phyloP scores from a whole-genome alignment of 2,329 filamentous ascomycete species.

The Aspergillus sp. region DNA sequence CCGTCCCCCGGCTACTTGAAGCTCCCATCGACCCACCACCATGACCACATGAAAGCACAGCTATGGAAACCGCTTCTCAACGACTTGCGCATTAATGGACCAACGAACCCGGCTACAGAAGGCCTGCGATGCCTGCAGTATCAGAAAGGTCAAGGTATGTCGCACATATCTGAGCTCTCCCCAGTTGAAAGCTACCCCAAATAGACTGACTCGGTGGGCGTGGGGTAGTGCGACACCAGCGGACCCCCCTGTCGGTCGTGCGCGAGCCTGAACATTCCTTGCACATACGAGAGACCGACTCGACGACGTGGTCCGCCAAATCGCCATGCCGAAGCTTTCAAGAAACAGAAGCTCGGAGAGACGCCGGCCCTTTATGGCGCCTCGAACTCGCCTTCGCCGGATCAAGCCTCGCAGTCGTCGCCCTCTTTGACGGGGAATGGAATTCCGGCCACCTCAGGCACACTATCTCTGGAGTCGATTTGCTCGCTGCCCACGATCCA shows the following conservation, averaged over 20 bases:
- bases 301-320: conserved; percentile 66
- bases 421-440: conserved; percentile 16
- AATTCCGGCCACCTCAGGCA: conserved; percentile 38
- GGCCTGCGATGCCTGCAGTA: conserved; percentile 55
- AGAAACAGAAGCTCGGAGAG: conserved; percentile 56
- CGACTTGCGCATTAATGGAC: conserved; percentile 32
- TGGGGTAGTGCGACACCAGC: conserved; percentile 60
- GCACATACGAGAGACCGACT: conserved; percentile 65
- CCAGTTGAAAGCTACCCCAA: conserved; percentile 1
- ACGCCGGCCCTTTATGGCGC: conserved; percentile 31
- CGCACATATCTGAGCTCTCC: conserved; percentile 7
- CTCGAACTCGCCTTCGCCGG: conserved; percentile 44
- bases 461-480: conserved; percentile 52
- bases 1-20: conserved; percentile 5
- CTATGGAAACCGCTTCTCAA: conserved; percentile 21
- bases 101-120: conserved; percentile 47
- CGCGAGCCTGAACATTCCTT: conserved; percentile 64
- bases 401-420: conserved; percentile 43
- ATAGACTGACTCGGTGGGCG: conserved; percentile 11
- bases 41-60: conserved; percentile 19
- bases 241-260: conserved; percentile 68
- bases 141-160: conserved; percentile 54
- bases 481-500: conserved; percentile 43
- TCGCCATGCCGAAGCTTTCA: conserved; percentile 65
- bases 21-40: conserved; percentile 9